Percentiles rank a stretch among this genome's conserved stretches.
Evolutionary conservation across 2,329 filamentous ascomycete species (phyloP).

Genomic region (Alternaria dauci): DNA sequence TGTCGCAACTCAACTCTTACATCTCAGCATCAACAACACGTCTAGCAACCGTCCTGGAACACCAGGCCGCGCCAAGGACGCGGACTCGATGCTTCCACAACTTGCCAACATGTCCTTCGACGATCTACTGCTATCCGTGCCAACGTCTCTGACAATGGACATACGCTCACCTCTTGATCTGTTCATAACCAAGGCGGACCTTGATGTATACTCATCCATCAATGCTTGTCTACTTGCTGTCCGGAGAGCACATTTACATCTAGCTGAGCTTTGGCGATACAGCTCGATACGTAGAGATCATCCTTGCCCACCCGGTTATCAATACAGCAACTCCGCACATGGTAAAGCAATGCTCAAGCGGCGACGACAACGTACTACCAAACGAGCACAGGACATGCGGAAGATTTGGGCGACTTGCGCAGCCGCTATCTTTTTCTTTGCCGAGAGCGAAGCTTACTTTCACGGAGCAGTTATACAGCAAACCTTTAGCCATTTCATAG

Average conservation of each 20-base stretch:
- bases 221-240: constrained; percentile 88
- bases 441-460: constrained; percentile 85
- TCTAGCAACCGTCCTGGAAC: constrained; percentile 49
- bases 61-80: constrained; percentile 49
- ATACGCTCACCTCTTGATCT: constrained; percentile 84
- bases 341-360: constrained; percentile 68
- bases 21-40: constrained; percentile 67
- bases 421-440: constrained; percentile 86
- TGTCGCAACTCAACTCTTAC: constrained; percentile 78
- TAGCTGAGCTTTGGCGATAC: constrained; percentile 87
- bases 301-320: constrained; percentile 73
- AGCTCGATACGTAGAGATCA: constrained; percentile 79
- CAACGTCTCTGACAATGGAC: constrained; percentile 74
- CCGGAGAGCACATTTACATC: constrained; percentile 81
- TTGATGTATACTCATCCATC: constrained; percentile 82
- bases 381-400: constrained; percentile 73
- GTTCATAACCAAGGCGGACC: constrained; percentile 79
- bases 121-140: constrained; percentile 81
- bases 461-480: constrained; percentile 87
- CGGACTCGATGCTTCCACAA: constrained; percentile 44
- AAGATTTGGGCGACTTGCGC: constrained; percentile 90
- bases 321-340: constrained; percentile 67
- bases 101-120: constrained; percentile 68
- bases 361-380: constrained; percentile 70
- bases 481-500: constrained; percentile 80